Percentiles rank a stretch among this genome's conserved stretches.
These are phyloP conservation scores for Nymphaea thermarum DNA, from an alignment of 164 flowering plant genomes.

Conservation along the genomic window DNA sequence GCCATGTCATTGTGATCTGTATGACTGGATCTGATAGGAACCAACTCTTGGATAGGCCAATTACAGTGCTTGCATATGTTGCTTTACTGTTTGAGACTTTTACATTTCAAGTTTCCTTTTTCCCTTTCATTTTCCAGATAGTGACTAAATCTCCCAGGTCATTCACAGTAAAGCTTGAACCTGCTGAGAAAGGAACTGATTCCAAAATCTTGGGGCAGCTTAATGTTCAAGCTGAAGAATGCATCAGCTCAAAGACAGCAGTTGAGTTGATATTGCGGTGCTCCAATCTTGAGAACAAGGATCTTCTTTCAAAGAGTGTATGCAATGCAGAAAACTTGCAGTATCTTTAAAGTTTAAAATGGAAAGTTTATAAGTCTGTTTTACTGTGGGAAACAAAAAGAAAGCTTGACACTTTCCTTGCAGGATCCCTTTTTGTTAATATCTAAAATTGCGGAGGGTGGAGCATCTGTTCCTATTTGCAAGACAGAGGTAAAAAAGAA, in stretches of 20 bases:
- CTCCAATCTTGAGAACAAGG: constrained; percentile 55
- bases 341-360: neutral
- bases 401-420: neutral
- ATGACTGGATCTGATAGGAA: neutral
- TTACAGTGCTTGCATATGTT: neutral
- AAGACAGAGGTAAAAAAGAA: constrained; percentile 79
- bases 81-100: constrained; percentile 10
- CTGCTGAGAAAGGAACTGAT: constrained; percentile 19
- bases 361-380: neutral
- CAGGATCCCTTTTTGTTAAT: constrained; percentile 89
- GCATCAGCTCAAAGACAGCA: constrained; percentile 45
- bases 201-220: constrained; percentile 38
- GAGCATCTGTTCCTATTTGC: constrained; percentile 62
- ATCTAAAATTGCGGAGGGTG: constrained; percentile 61
- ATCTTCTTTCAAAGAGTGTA: constrained; percentile 82
- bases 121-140: constrained; percentile 38
- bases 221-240: constrained; percentile 75
- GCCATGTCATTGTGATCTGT: no score
- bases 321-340: constrained; percentile 9
- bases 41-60: neutral
- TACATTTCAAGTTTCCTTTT: constrained; percentile 18
- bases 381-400: neutral
- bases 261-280: constrained; percentile 61
- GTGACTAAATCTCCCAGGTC: constrained; percentile 43
- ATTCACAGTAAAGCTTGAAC: constrained; percentile 49